Base-by-base conservation (phyloP, 2,329 filamentous ascomycete genomes). In the Xylariaceae sp. region DNA sequence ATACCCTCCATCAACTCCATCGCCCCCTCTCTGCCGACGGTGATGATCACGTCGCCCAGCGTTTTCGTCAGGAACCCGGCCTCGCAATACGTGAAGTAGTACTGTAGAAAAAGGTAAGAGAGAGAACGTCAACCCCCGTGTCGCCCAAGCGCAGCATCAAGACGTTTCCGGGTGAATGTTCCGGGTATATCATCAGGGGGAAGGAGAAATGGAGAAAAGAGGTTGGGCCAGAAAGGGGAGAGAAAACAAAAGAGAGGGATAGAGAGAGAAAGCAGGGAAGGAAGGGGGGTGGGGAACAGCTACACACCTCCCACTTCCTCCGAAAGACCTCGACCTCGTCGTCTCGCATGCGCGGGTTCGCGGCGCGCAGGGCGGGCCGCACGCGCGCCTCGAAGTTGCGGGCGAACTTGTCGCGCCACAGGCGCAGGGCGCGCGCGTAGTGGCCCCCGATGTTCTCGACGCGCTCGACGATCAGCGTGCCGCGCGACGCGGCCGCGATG, bases 41-140 rank as follows among this genome's bases (percentile, higher is more conserved):
- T 84, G 42, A 88, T 75, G 31, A 86, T 83, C 1, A 77, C 77
- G 57, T 86, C 81, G 3, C 80, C 80, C 14, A 87, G 55, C 3
- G 78, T 83, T 58, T 84, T 84, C 5, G 76, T 81, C 37, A 72
- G 62, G 49, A 87, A 86, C 0, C 80, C 81, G 24, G 80, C 80
- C 54, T 86, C 81, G 42, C 80, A 85, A 52, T 86, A 86, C 15
- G 72, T 67, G 56, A 86, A 87, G 53, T 86, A 87, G 49, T 85
- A 87, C 64, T 77, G 40, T 22, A n/a, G 19, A 10, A 39, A 25
- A 38, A 34, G n/a, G n/a, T n/a, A n/a, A n/a, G n/a, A n/a, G n/a
- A n/a, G n/a, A n/a, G n/a, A n/a, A n/a, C n/a, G n/a, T n/a, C n/a
- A n/a, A n/a, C n/a, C n/a, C n/a, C n/a, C n/a, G n/a, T n/a, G n/a